Conservation (phyloP, 495 filamentous ascomycete species). For the Trypethelium eluteriae region DNA sequence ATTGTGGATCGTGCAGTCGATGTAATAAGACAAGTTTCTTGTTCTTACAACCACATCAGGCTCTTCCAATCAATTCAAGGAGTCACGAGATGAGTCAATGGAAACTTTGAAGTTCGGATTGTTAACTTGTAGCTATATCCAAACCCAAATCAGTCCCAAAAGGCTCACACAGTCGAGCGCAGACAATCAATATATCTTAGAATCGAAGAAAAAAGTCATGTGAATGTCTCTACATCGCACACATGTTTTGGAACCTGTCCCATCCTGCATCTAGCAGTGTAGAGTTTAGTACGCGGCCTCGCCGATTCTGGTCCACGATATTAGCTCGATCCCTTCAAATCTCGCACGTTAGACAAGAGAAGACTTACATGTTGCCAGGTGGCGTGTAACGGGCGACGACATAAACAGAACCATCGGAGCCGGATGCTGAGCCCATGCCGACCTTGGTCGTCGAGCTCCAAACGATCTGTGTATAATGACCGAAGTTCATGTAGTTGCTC, state of each 20-base stretch:
- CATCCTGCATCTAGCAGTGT: neutral
- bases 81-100: neutral
- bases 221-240: neutral
- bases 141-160: neutral
- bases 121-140: neutral
- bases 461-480: slow-evolving; percentile 39
- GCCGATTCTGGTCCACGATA: neutral
- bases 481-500: slow-evolving; percentile 32
- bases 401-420: slow-evolving; percentile 32
- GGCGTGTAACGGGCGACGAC: slow-evolving; percentile 38
- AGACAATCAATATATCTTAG: neutral
- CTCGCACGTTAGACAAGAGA: neutral
- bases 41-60: neutral
- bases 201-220: neutral
- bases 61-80: neutral
- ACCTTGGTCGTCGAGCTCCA: slow-evolving; percentile 36
- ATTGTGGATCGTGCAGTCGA: neutral
- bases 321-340: neutral
- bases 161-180: neutral
- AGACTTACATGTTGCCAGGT: slow-evolving; percentile 31
- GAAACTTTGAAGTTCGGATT: neutral
- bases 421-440: slow-evolving; percentile 33
- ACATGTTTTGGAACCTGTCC: neutral
- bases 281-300: neutral
- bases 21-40: neutral